Evolutionary conservation across 495 filamentous ascomycete genomes (phyloP).

Genomic region (Massariosphaeria phaeospora): DNA sequence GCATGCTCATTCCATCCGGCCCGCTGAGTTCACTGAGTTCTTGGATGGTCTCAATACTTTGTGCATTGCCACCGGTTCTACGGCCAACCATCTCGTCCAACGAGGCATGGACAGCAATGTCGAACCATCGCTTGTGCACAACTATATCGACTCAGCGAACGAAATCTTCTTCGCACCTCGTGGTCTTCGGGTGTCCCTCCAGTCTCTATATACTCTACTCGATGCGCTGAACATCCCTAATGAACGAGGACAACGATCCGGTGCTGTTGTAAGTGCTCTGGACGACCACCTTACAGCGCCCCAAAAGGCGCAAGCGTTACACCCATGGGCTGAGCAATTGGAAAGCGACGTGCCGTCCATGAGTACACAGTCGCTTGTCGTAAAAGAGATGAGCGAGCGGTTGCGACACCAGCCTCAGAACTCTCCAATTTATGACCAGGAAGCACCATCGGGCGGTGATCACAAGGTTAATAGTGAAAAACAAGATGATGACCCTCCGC

Average conservation of each 20-base stretch:
- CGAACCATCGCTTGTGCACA: slow-evolving; percentile 1
- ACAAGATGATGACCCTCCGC: slow-evolving; percentile 9
- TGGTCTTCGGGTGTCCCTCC: slow-evolving; percentile 14
- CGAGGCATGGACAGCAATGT: not conserved
- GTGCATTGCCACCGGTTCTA: slow-evolving; percentile 9
- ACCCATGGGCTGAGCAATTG: slow-evolving; percentile 26
- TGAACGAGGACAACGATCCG: slow-evolving; percentile 19
- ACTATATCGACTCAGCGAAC: slow-evolving; percentile 25
- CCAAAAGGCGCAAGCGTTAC: slow-evolving; percentile 7
- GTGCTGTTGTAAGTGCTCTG: slow-evolving; percentile 13
- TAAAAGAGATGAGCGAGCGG: slow-evolving; percentile 18
- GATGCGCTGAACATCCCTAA: slow-evolving; percentile 15
- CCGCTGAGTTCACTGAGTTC: slow-evolving; percentile 30
- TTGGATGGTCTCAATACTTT: slow-evolving; percentile 32
- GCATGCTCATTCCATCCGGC: slow-evolving; percentile 30
- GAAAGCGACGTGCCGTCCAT: slow-evolving; percentile 13
- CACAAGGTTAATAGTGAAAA: too few relatives aligned
- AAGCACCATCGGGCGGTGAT: not conserved
- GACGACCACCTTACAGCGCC: not conserved
- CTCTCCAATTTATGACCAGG: not conserved
- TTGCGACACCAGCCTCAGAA: not conserved
- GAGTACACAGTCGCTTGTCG: not conserved
- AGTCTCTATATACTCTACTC: slow-evolving; percentile 17
- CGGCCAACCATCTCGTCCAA: not conserved
- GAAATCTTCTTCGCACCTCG: slow-evolving; percentile 29